A percentile compares a stretch with the other conserved stretches of the same genome.
These are phyloP conservation scores for Echeveria elegans DNA, from an alignment of 164 flowering plant genomes.

Conservation along the genomic window DNA sequence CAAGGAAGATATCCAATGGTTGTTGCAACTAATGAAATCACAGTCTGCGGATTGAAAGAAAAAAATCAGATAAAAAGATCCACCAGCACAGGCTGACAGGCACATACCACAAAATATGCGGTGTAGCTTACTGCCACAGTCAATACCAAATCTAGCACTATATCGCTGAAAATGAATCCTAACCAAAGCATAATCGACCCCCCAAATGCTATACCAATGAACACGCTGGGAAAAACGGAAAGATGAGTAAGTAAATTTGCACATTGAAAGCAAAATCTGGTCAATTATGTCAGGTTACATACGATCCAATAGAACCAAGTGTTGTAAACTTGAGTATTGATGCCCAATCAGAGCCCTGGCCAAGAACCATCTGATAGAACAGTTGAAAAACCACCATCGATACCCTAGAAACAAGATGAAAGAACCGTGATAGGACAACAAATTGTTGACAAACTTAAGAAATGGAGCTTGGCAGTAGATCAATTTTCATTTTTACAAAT, in stretches of 20 bases:
- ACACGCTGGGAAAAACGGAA: slow-evolving; percentile 59
- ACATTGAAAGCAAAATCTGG: not conserved
- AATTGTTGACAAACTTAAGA: not conserved
- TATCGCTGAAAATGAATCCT: slow-evolving; percentile 82
- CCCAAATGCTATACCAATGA: slow-evolving; percentile 2
- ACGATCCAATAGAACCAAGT: slow-evolving; percentile 86
- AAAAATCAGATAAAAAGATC: not conserved
- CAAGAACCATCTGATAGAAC: slow-evolving; percentile 70
- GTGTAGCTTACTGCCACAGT: slow-evolving; percentile 92
- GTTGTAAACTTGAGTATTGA: slow-evolving; percentile 47
- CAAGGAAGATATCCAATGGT: not conserved
- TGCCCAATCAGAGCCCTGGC: slow-evolving; percentile 45
- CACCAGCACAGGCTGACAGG: not conserved
- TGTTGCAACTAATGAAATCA: not conserved
- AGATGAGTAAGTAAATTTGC: not conserved
- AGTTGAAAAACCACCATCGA: slow-evolving; percentile 92
- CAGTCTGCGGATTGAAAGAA: not conserved
- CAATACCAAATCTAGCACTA: slow-evolving; percentile 76
- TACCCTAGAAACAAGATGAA: slow-evolving; percentile 43
- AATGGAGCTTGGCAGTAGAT: not conserved
- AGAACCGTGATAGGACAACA: slow-evolving; percentile 3
- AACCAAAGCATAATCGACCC: slow-evolving; percentile 50
- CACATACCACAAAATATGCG: slow-evolving; percentile 82
- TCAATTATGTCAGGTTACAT: slow-evolving; percentile 23
- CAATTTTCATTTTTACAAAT: not conserved